These are phyloP conservation scores for Pseudozyma tsukubaensis DNA, from an alignment of 1,284 basidiomycete species.

Conservation along the genomic window DNA sequence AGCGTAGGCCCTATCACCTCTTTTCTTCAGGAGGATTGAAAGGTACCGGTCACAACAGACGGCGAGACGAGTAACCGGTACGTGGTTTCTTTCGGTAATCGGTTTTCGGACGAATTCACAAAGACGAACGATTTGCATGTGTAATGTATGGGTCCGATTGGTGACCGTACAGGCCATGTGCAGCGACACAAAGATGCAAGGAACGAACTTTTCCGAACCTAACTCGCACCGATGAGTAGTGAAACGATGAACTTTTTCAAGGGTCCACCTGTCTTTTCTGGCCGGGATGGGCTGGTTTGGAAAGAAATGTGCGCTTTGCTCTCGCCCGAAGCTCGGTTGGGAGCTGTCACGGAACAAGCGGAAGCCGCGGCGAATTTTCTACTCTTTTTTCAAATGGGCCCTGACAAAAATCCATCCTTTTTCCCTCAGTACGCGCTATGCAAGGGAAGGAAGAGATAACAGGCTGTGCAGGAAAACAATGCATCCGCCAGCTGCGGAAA, in stretches of 20 bases:
- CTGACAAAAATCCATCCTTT: neutral
- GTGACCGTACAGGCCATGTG: slow-evolving; percentile 1
- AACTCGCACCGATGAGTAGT: neutral
- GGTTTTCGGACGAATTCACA: neutral
- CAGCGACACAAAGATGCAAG: neutral
- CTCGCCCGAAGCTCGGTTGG: slow-evolving; percentile 3
- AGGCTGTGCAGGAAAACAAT: slow-evolving; percentile 3
- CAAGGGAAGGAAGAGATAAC: neutral
- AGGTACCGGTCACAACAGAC: neutral
- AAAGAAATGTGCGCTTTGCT: neutral
- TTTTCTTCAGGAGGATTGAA: neutral
- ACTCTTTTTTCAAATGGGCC: slow-evolving; percentile 1
- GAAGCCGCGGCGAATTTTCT: slow-evolving; percentile 11
- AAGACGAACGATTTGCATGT: too few species aligned
- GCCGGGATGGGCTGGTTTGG: too few species aligned
- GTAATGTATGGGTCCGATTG: neutral
- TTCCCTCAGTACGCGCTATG: too few species aligned
- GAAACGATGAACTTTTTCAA: neutral
- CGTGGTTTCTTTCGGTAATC: neutral
- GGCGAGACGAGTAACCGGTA: slow-evolving; percentile 2
- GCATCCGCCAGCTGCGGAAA: too few species aligned
- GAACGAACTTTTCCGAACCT: neutral
- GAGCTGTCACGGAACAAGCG: slow-evolving; percentile 9
- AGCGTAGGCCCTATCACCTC: too few species aligned
- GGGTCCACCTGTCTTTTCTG: neutral